phyloP scores from a whole-genome alignment of 495 filamentous ascomycete genomes.

The Penicillium nucicola region DNA sequence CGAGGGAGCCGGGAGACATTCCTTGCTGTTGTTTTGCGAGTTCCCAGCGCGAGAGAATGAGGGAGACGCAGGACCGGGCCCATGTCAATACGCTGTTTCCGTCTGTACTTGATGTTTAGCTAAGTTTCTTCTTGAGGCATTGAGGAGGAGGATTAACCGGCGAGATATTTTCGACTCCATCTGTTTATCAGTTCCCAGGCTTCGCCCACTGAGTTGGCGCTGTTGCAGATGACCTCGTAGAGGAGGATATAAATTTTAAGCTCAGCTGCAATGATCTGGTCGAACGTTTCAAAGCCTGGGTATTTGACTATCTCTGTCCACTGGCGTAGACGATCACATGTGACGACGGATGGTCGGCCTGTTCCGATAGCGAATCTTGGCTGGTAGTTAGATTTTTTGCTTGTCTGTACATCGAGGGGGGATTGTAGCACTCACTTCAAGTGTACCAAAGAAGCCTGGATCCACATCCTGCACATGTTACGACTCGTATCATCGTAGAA shows the following conservation, averaged over 20 bases:
- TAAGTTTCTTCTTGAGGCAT: background rate
- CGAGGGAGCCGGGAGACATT: background rate
- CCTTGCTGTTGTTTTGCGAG: constrained; percentile 1
- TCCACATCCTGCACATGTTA: constrained; percentile 9
- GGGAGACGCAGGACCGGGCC: constrained; percentile 1
- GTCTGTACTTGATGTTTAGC: background rate
- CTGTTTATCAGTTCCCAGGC: constrained; percentile 1
- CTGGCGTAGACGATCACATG: constrained; percentile 1
- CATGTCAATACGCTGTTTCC: background rate
- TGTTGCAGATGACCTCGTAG: constrained; percentile 2
- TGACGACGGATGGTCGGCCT: constrained; percentile 1
- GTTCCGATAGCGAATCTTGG: constrained; percentile 5
- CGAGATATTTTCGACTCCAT: background rate
- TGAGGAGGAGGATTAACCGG: background rate
- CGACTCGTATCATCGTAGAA: background rate
- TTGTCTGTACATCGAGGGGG: background rate
- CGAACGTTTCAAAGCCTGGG: constrained; percentile 2
- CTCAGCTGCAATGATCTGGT: constrained; percentile 3
- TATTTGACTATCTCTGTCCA: constrained; percentile 1
- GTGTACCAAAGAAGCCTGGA: constrained; percentile 4
- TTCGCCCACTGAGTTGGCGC: background rate
- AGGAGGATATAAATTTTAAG: constrained; percentile 6
- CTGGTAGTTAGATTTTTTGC: background rate
- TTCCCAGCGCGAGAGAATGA: constrained; percentile 6
- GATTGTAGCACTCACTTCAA: background rate